Percentiles rank a stretch among this genome's conserved stretches.
phyloP scores from a whole-genome alignment of 2,329 filamentous ascomycete species.

The Lachnellula arida region DNA sequence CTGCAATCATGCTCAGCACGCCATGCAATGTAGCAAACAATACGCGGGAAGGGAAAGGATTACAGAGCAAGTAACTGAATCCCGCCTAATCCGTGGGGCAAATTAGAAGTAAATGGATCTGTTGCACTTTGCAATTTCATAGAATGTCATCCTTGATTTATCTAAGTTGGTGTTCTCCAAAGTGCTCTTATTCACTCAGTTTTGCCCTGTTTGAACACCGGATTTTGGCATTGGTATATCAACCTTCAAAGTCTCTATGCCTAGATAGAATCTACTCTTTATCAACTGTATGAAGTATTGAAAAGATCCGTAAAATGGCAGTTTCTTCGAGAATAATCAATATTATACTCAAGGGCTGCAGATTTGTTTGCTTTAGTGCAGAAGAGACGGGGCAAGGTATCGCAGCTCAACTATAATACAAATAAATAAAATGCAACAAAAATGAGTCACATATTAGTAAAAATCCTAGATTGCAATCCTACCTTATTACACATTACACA shows the following conservation, averaged over 20 bases:
- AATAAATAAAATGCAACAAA: slow-evolving; percentile 4
- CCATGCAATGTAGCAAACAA: slow-evolving; percentile 10
- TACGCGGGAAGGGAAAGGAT: slow-evolving; percentile 3
- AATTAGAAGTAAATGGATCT: slow-evolving; percentile 4
- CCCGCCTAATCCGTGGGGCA: not conserved
- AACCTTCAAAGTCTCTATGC: not conserved
- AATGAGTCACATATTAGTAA: slow-evolving; percentile 7
- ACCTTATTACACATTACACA: not conserved
- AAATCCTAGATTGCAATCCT: not conserved
- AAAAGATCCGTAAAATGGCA: not conserved
- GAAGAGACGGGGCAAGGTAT: slow-evolving; percentile 8
- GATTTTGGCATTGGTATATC: slow-evolving; percentile 2
- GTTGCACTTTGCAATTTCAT: slow-evolving; percentile 24
- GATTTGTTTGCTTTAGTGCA: slow-evolving; percentile 8
- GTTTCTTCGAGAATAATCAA: not conserved
- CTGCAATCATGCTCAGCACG: slow-evolving; percentile 5
- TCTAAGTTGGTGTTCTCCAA: slow-evolving; percentile 8
- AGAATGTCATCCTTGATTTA: slow-evolving; percentile 13
- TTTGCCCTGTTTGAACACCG: slow-evolving; percentile 4
- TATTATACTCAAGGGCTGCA: slow-evolving; percentile 12
- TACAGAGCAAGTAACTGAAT: not conserved
- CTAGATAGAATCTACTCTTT: not conserved
- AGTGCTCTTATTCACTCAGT: slow-evolving; percentile 1
- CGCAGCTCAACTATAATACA: slow-evolving; percentile 13
- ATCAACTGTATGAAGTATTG: not conserved